Base-by-base conservation (phyloP, 768 basidiomycete species). In the Mycena crocata region DNA sequence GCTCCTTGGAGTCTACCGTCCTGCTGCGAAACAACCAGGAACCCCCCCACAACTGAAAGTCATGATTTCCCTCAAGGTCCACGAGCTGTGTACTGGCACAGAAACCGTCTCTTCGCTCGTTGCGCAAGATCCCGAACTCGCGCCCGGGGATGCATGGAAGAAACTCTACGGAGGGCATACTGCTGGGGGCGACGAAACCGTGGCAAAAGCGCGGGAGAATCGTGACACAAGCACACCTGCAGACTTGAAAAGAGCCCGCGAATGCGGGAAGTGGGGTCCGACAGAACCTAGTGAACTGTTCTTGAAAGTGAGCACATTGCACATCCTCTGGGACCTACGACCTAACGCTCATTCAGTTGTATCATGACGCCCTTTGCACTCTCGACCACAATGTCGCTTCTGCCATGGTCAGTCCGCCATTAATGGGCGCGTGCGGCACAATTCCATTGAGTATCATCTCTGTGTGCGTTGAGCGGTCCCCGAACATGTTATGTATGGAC, bases 381-480 rank as follows among this genome's bases (percentile, higher is more conserved):
- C 79, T 93, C 1, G 84, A 90, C 26, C 75, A 76, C 59, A 82
- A 89, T 66, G 86, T 88, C 1, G 78, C 87, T 66, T 83, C 84
- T 1, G 86, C 86, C 13, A 78, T 90, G 64, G 85, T 86, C 54
- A 87, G 89, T 2, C 91, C 91, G 0, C 81, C 87, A 10, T 79
- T 92, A n/a, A 76, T 92, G 56, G 91, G 85, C 1, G 83, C 84
- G 12, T 86, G 85, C 17, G 89, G 89, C 9, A 88, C 89, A 19
- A 83, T 90, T 34, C 90, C 89, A 17, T 78, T 91, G 35, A 80
- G 85, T 9, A 84, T 91, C 70, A 80, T 91, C 71, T 90, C 89
- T 21, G 77, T 88, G 82, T 84, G 73, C 21, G 84, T 71, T n/a
- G 7, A 26, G 39, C 40, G 28, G 28, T 12, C 44, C 23, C 42